Conservation (phyloP, 495 filamentous ascomycete genomes). For the Trichoderma asperelloides region DNA sequence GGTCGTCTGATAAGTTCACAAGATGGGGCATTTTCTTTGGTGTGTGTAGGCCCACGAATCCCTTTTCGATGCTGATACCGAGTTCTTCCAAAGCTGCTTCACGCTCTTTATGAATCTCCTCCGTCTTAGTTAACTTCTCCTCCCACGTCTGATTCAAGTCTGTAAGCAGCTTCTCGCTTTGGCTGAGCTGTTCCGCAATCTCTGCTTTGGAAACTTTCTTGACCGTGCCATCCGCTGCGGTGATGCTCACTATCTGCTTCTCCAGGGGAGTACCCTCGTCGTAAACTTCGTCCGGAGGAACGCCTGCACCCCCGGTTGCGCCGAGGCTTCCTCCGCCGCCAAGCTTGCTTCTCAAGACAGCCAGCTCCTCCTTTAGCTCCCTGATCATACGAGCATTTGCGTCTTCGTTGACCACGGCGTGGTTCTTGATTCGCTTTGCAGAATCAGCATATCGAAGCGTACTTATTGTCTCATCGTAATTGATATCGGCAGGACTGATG, state of each 20-base stretch:
- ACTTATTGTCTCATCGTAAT: conserved; percentile 95
- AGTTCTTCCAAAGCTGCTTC: conserved; percentile 93
- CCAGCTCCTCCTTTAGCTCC: conserved; percentile 92
- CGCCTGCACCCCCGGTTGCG: conserved; percentile 34
- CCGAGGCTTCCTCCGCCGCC: conserved; percentile 44
- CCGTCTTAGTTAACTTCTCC: conserved; percentile 87
- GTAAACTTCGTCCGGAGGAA: conserved; percentile 68
- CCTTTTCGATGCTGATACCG: conserved; percentile 97
- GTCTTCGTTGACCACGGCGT: conserved; percentile 98
- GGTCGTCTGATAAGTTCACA: conserved; percentile 96
- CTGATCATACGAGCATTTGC: conserved; percentile 98
- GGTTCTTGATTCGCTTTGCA: conserved; percentile 99
- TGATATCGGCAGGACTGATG: conserved; percentile 97
- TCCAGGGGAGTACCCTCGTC: conserved; percentile 86
- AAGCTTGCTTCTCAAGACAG: conserved; percentile 78
- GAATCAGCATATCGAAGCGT: conserved; percentile 96
- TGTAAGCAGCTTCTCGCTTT: conserved; percentile 90
- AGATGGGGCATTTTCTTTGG: conserved; percentile 99
- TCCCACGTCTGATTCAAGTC: conserved; percentile 99
- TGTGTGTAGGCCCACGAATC: conserved; percentile 88
- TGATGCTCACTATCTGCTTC: conserved; percentile 93
- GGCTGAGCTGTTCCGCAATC: conserved; percentile 90
- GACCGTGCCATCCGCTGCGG: conserved; percentile 70
- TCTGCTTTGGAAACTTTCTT: conserved; percentile 98
- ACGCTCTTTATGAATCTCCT: conserved; percentile 94